These are phyloP conservation scores for Ascobolus immersus DNA, from an alignment of 495 filamentous ascomycete species.

Conservation along the genomic window DNA sequence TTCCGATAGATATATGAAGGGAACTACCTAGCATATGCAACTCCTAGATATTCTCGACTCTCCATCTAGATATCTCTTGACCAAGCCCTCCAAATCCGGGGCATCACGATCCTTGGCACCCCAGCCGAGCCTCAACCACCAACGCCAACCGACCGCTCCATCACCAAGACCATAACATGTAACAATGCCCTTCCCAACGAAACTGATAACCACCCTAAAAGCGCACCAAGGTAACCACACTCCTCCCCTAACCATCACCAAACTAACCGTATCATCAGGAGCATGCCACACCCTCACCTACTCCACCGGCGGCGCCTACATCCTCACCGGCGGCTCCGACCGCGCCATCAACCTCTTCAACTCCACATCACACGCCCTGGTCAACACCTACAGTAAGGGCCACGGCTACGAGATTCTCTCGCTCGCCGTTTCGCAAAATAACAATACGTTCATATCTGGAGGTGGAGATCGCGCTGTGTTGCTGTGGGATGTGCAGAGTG, in stretches of 20 bases:
- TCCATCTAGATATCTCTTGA: too few relatives aligned
- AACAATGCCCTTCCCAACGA: constrained; percentile 15
- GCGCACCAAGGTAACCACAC: constrained; percentile 10
- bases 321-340: constrained; percentile 1
- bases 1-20: too few relatives aligned
- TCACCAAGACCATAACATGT: too few relatives aligned
- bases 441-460: constrained; percentile 51
- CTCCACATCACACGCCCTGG: constrained; percentile 2
- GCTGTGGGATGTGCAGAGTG: constrained; percentile 75
- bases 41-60: too few relatives aligned
- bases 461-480: constrained; percentile 80
- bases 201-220: constrained; percentile 7
- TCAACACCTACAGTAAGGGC: neutral
- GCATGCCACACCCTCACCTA: constrained; percentile 51
- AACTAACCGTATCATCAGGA: constrained; percentile 20
- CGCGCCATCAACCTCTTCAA: constrained; percentile 4
- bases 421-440: constrained; percentile 45
- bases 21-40: too few relatives aligned
- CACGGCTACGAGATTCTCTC: constrained; percentile 81
- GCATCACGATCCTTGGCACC: too few relatives aligned
- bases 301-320: constrained; percentile 27
- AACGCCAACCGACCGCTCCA: too few relatives aligned
- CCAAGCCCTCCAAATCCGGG: too few relatives aligned
- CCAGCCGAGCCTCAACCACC: too few relatives aligned
- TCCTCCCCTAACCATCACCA: constrained; percentile 1